phyloP scores from a whole-genome alignment of 192 early-diverging fungal genomes.

The Rhizophagus prolifer region DNA sequence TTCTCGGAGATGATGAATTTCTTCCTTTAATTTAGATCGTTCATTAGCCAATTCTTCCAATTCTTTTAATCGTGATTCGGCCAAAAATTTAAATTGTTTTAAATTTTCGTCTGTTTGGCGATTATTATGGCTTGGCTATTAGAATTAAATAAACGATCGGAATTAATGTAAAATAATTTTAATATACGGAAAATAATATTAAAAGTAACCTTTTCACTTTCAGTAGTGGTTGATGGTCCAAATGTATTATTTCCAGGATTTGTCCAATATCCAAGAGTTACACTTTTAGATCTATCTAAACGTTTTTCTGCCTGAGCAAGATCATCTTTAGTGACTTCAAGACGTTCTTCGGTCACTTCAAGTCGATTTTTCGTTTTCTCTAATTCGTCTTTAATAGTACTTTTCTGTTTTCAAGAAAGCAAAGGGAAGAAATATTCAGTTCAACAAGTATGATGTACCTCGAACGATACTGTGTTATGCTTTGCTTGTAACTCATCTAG shows the following conservation, averaged over 20 bases:
- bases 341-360: neutral
- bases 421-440: neutral
- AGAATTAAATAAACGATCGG: neutral
- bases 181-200: neutral
- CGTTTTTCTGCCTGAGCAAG: neutral
- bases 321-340: neutral
- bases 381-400: neutral
- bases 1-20: constrained; percentile 9
- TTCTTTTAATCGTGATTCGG: constrained; percentile 15
- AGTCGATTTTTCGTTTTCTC: neutral
- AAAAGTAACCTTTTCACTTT: neutral
- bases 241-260: neutral
- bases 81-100: neutral
- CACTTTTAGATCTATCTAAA: constrained; percentile 19
- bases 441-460: neutral
- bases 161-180: too few species aligned
- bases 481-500: neutral
- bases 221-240: neutral
- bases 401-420: neutral
- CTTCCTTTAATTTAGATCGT: neutral
- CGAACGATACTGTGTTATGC: neutral
- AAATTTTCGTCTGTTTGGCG: neutral
- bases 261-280: neutral
- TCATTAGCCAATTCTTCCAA: neutral
- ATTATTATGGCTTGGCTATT: neutral